Evolutionary conservation across 2,329 filamentous ascomycete genomes (phyloP).

Genomic region (Diaporthe destruens): DNA sequence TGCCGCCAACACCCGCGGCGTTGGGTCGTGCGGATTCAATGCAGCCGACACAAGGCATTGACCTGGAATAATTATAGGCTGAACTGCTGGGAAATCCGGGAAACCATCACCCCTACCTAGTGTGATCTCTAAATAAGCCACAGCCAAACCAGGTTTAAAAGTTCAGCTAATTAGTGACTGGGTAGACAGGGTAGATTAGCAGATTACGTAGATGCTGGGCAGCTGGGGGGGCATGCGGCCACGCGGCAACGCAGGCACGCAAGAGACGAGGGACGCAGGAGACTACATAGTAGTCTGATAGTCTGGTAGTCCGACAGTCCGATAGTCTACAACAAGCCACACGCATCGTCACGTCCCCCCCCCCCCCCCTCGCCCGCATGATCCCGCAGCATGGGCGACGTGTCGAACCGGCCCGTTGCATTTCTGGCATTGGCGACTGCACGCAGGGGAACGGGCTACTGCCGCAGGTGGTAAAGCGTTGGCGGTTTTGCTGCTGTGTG

Average conservation of each 20-base stretch:
- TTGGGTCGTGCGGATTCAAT: background rate
- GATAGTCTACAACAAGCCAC: too few relatives aligned
- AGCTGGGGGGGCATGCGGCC: background rate
- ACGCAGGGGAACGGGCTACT: background rate
- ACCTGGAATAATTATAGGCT: background rate
- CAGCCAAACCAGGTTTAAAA: background rate
- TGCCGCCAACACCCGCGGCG: background rate
- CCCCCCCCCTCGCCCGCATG: background rate
- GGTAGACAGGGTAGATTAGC: too few relatives aligned
- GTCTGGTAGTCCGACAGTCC: too few relatives aligned
- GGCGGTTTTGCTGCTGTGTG: background rate
- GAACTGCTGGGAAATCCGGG: background rate
- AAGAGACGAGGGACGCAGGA: too few relatives aligned
- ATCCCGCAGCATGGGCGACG: constrained; percentile 25
- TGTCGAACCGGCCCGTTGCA: constrained; percentile 29
- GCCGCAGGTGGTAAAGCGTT: too few relatives aligned
- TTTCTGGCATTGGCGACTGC: constrained; percentile 13
- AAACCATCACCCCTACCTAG: background rate
- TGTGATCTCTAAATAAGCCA: background rate
- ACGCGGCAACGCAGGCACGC: background rate
- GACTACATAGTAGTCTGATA: too few relatives aligned
- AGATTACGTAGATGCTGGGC: too few relatives aligned
- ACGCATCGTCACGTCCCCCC: background rate
- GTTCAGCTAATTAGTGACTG: background rate
- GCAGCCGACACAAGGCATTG: background rate